Base-by-base conservation (phyloP, 2,329 filamentous ascomycete genomes). In the Hymenoscyphus repandus region DNA sequence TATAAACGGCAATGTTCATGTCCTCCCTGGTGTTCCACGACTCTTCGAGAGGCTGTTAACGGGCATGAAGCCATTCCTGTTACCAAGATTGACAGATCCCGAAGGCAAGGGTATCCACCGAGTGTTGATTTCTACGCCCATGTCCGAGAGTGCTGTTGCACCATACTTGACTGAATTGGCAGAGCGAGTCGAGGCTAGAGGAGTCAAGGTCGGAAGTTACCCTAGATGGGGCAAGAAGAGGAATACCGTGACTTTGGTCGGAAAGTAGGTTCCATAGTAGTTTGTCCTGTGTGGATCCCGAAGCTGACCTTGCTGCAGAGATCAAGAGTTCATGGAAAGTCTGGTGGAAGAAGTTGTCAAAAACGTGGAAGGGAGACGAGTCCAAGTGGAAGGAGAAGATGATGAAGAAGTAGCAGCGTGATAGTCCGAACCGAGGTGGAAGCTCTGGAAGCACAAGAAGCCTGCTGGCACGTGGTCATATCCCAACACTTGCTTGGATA, bases 151-250 rank as follows among this genome's bases (percentile, higher is more conserved):
- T 68, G 79, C 79, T 15, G 83, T 96, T 31, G 92, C 93, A 11
- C 80, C 76, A 15, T 96, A 88, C 66, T 74, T 99, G 63, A 92
- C 90, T 1, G 79, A 88, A 58, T 72, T 97, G 55, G 88, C 91
- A 4, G 78, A 74, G 27, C 81, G 81, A 67, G 86, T 91, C 18
- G 85, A 83, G 66, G 73, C 82, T 1, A 82, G 79, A 63, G 90
- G 90, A 2, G 79, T 97, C 63, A 97, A 97, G 72, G 90, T 97
- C 13, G 93, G 93, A 42, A 95, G 89, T 69, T 97, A 99, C 70
- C 93, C 93, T 33, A 77, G 90, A 49, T 96, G 91, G 90, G 89
- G 87, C 5, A 92, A 89, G 75, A 82, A 82, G 63, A 77, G 77
- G 56, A 97, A 97, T 69, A 93, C 90, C 0, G 90, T 97, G 43